These are phyloP conservation scores for Aspergillus egyptiacus DNA, from an alignment of 495 filamentous ascomycete genomes.

Conservation along the genomic window DNA sequence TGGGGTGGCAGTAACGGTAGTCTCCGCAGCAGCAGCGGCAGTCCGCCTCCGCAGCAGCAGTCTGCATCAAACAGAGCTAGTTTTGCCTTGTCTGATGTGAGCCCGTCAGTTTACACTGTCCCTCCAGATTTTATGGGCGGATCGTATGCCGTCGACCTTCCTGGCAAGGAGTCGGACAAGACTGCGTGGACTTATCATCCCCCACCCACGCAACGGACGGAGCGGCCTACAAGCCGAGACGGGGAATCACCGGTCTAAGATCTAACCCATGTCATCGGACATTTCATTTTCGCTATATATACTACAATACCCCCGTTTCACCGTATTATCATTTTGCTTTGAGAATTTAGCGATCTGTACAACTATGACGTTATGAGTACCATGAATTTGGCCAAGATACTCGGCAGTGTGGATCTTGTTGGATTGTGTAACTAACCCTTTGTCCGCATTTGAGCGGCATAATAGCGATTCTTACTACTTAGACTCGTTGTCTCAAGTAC, in stretches of 20 bases:
- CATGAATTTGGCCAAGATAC: constrained; percentile 4
- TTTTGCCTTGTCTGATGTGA: constrained; percentile 35
- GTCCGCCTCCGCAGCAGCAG: constrained; percentile 41
- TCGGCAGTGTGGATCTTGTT: constrained; percentile 5
- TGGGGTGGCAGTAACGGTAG: constrained; percentile 80
- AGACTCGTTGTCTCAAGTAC: not conserved
- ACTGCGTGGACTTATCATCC: constrained; percentile 6
- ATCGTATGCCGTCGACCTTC: constrained; percentile 12
- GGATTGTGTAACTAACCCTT: not conserved
- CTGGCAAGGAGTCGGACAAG: constrained; percentile 12
- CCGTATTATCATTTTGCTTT: not conserved
- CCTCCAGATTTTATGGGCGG: constrained; percentile 20
- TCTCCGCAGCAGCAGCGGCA: constrained; percentile 58
- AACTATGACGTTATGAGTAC: constrained; percentile 8
- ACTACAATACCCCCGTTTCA: constrained; percentile 10
- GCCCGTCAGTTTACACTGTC: constrained; percentile 24
- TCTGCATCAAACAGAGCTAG: constrained; percentile 33
- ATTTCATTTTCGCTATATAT: not conserved
- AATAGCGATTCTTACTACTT: constrained; percentile 4
- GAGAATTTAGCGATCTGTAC: constrained; percentile 6
- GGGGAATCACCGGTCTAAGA: constrained; percentile 4
- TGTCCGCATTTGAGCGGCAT: constrained; percentile 5
- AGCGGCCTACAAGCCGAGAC: not conserved
- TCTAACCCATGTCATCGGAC: not conserved
- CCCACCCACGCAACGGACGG: constrained; percentile 5